phyloP scores from a whole-genome alignment of 2,329 filamentous ascomycete species.

The Botryotinia globosa region DNA sequence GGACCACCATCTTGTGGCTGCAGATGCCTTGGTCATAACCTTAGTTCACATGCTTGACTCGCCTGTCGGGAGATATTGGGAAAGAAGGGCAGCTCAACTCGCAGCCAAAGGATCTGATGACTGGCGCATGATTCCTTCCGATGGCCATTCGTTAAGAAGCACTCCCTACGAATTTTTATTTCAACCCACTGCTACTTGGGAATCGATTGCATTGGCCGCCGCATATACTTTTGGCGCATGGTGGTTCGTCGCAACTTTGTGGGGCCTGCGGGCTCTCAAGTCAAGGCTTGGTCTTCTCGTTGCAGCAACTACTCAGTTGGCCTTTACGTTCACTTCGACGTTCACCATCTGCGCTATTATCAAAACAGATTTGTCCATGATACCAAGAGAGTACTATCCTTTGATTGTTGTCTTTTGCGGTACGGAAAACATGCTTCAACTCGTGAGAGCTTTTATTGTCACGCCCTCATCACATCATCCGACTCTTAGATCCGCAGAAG shows the following conservation, averaged over 20 bases:
- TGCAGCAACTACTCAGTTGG: constrained; percentile 67
- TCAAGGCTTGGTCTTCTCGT: constrained; percentile 70
- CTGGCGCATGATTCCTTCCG: constrained; percentile 64
- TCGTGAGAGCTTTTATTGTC: constrained; percentile 74
- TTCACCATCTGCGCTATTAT: constrained; percentile 76
- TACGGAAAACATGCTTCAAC: constrained; percentile 72
- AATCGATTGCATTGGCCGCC: constrained; percentile 60
- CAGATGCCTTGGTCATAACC: constrained; percentile 76
- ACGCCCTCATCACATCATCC: constrained; percentile 68
- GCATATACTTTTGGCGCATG: constrained; percentile 62
- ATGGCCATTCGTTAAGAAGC: constrained; percentile 53
- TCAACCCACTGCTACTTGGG: constrained; percentile 65
- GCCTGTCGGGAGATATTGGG: constrained; percentile 63
- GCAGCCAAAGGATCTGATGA: constrained; percentile 48
- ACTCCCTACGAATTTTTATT: constrained; percentile 78
- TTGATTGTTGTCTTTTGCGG: constrained; percentile 72
- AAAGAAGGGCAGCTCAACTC: constrained; percentile 54
- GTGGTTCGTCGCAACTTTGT: constrained; percentile 66
- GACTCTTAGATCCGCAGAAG: constrained; percentile 67
- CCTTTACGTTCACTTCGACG: constrained; percentile 71
- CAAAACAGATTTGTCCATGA: constrained; percentile 70
- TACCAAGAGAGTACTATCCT: constrained; percentile 72
- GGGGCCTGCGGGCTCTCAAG: constrained; percentile 70
- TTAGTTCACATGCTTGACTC: constrained; percentile 67
- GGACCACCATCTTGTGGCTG: constrained; percentile 63